Evolutionary conservation across 2,329 filamentous ascomycete species (phyloP).

Genomic region (Fusarium succisae): DNA sequence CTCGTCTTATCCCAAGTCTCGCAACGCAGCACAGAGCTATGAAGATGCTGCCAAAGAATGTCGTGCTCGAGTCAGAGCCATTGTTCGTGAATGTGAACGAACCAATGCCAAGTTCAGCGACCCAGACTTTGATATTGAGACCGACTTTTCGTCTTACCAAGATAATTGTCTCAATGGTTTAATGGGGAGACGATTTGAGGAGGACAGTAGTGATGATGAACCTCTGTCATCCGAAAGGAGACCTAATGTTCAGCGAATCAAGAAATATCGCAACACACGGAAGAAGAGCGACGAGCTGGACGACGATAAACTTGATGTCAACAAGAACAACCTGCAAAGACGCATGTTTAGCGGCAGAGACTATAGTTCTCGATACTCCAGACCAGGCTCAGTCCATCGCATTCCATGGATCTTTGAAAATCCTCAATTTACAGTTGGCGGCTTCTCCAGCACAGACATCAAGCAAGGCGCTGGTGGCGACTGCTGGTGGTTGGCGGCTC

Average conservation of each 20-base stretch:
- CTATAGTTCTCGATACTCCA: background rate
- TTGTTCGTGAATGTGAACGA: conserved; percentile 54
- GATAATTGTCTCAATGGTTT: conserved; percentile 53
- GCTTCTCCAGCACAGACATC: conserved; percentile 53
- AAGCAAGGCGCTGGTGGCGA: conserved; percentile 65
- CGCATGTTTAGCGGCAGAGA: conserved; percentile 11
- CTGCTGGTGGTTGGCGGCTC: conserved; percentile 77
- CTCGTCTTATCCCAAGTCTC: conserved; percentile 39
- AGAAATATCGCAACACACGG: conserved; percentile 22
- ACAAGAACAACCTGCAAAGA: conserved; percentile 19
- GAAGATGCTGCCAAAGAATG: conserved; percentile 53
- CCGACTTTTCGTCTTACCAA: conserved; percentile 47
- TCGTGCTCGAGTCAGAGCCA: conserved; percentile 50
- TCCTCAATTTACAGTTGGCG: conserved; percentile 53
- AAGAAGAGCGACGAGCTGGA: conserved; percentile 19
- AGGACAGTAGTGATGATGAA: conserved; percentile 24
- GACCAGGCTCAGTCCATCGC: conserved; percentile 54
- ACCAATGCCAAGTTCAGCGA: conserved; percentile 58
- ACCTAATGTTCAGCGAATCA: conserved; percentile 7
- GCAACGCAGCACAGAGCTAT: conserved; percentile 54
- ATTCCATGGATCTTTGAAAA: conserved; percentile 56
- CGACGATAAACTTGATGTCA: conserved; percentile 24
- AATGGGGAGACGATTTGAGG: conserved; percentile 22
- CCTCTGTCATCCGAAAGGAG: background rate
- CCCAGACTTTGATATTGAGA: conserved; percentile 55